Base-by-base conservation (phyloP, 148 eudicot species). In the Camellia granthamiana region DNA sequence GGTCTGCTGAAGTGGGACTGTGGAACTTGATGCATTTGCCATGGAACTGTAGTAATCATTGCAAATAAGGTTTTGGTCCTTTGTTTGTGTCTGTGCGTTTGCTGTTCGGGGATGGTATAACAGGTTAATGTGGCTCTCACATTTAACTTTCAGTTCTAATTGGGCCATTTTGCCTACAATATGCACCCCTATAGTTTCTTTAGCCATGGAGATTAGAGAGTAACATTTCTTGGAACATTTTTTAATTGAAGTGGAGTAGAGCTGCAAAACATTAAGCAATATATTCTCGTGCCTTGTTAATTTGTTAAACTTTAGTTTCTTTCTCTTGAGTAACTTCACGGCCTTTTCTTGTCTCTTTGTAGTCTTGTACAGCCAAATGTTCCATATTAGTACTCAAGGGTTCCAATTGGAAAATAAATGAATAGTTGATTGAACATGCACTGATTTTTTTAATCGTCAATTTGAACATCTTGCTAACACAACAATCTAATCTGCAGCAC, bases 401-500 rank as follows among this genome's bases (percentile, higher is more conserved):
- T 23, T 64, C 9, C 10, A 23, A 64, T 4, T 64, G 68, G 21
- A 44, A 42, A 49, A 42, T 42, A 69, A 41, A 30, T 38, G 47
- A 67, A 41, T 5, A 54, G 4, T 43, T 5, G 6, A 21, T 15
- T 30, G 59, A 13, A 43, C 7, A 49, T 23, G 71, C 9, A 10
- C 46, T 72, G 21, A n/a, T 60, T 60, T 60, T 58, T 61, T 71
- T 74, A 3, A 23, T 80, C 30, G 60, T 54, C 23, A 19, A 23
- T 71, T 70, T 76, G 75, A 73, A 71, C 78, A 73, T 83, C 76
- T 68, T 74, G 83, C 87, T 85, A 78, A 84, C 81, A 72, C 42
- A 51, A 43, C 55, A 51, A 46, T 74, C 55, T 71, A 11, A 72
- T 76, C 13, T 88, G 89, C 97, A 95, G 99, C 78, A 54, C 75